Evolutionary conservation across 768 basidiomycete genomes (phyloP).

Genomic region (Tubosaeta brunneosetosa): DNA sequence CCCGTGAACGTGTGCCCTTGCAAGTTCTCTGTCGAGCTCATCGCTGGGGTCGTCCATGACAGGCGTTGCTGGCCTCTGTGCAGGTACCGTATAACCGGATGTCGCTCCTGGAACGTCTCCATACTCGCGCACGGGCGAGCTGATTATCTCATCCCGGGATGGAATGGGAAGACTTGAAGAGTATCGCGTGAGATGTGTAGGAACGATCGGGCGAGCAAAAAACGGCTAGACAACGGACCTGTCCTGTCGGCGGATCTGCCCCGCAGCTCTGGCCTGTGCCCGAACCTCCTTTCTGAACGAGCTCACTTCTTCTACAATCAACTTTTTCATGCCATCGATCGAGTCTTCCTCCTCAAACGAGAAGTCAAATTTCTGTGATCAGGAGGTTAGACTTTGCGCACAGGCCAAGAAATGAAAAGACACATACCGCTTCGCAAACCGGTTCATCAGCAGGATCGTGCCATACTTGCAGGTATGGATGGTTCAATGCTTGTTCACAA

Average conservation of each 20-base stretch:
- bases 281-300: conserved; percentile 88
- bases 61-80: conserved; percentile 53
- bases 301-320: conserved; percentile 92
- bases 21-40: conserved; percentile 83
- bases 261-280: conserved; percentile 67
- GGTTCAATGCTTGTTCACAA: conserved; percentile 91
- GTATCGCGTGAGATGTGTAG: neutral
- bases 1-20: conserved; percentile 61
- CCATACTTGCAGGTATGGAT: conserved; percentile 96
- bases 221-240: conserved; percentile 40
- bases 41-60: conserved; percentile 83
- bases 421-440: conserved; percentile 64
- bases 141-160: conserved; percentile 74
- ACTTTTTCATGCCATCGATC: conserved; percentile 93
- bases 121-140: conserved; percentile 65
- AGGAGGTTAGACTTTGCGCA: neutral
- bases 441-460: conserved; percentile 97
- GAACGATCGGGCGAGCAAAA: neutral
- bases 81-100: conserved; percentile 55
- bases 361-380: conserved; percentile 83
- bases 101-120: conserved; percentile 61
- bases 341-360: conserved; percentile 94
- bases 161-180: conserved; percentile 68
- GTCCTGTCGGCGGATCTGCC: conserved; percentile 73
- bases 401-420: neutral